Conservation (phyloP, 176 grass and related monocot genomes). For the Puya raimondii region DNA sequence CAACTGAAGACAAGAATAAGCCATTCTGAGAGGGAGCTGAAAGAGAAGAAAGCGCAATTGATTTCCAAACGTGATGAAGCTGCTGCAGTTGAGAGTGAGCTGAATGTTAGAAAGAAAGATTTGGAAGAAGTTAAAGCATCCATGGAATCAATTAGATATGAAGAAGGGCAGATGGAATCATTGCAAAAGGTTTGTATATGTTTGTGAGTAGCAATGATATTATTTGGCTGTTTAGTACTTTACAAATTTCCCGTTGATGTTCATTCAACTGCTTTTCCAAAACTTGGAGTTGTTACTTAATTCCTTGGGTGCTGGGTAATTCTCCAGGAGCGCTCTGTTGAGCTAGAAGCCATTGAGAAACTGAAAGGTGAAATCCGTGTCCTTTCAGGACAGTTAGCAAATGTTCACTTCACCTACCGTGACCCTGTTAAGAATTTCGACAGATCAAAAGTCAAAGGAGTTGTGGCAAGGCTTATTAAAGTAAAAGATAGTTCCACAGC, state of each 20-base stretch:
- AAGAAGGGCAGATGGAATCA: conserved; percentile 82
- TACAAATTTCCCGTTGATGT: too few relatives aligned
- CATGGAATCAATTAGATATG: conserved; percentile 57
- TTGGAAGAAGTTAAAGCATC: conserved; percentile 60
- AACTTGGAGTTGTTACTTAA: neutral
- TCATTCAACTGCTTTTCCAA: neutral
- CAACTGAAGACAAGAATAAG: conserved; percentile 66
- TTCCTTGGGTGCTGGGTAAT: neutral
- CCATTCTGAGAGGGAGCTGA: conserved; percentile 78
- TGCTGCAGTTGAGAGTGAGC: conserved; percentile 60
- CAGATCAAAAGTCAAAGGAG: conserved; percentile 97
- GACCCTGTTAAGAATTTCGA: conserved; percentile 87
- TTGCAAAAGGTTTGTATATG: conserved; percentile 57
- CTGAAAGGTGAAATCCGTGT: conserved; percentile 53
- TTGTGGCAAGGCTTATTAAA: conserved; percentile 78
- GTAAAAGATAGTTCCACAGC: conserved; percentile 84
- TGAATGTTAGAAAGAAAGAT: conserved; percentile 57
- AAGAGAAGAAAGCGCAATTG: conserved; percentile 71
- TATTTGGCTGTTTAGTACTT: too few relatives aligned
- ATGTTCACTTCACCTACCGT: conserved; percentile 68
- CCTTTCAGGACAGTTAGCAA: conserved; percentile 60
- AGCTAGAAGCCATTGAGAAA: conserved; percentile 51
- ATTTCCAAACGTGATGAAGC: conserved; percentile 79
- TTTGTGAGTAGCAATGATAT: neutral
- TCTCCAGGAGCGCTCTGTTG: conserved; percentile 47